Conservation (phyloP, 768 basidiomycete genomes). For the Tubosaeta sp. region DNA sequence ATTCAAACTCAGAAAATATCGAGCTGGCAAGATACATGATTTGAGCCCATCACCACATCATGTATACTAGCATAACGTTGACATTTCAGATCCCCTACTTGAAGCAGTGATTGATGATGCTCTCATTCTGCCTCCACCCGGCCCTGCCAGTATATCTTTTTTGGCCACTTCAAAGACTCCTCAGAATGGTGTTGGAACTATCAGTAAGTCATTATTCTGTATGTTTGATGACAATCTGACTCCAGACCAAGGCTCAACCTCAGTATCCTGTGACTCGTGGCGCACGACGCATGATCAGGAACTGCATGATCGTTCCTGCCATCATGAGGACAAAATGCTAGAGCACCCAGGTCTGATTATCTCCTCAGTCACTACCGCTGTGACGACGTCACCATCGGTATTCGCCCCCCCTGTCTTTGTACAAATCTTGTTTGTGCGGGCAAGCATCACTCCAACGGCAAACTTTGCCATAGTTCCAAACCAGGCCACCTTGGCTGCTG, state of each 20-base stretch:
- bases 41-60: too few species aligned
- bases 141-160: too few species aligned
- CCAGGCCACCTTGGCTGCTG: constrained; percentile 34
- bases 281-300: not conserved
- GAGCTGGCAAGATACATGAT: not conserved
- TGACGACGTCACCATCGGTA: not conserved
- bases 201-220: too few species aligned
- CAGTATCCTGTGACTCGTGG: not conserved
- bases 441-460: not conserved
- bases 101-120: too few species aligned
- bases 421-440: not conserved
- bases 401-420: not conserved
- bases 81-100: too few species aligned
- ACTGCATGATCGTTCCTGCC: not conserved
- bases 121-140: too few species aligned
- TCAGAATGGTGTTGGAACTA: too few species aligned
- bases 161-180: too few species aligned
- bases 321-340: not conserved
- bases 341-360: not conserved
- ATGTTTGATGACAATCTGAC: not conserved
- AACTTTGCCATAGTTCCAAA: constrained; percentile 23
- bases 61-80: too few species aligned
- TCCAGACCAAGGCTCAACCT: not conserved
- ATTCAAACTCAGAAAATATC: not conserved
- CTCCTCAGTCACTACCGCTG: not conserved